Evolutionary conservation across 768 basidiomycete genomes (phyloP), one percentile per base, ranked within the genome.

Genomic region (Russula abietina): DNA sequence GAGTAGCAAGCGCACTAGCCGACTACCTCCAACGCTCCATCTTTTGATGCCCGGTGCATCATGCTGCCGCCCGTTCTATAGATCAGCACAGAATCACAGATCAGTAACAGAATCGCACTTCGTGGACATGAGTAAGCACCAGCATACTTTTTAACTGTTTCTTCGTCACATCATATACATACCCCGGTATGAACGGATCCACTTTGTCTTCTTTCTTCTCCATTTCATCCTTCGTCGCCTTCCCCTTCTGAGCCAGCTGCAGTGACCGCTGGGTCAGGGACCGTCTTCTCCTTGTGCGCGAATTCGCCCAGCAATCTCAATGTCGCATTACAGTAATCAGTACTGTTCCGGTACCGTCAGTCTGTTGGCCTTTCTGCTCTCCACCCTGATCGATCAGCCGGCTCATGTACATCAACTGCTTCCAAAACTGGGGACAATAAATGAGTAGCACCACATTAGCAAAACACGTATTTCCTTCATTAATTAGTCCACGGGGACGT

Each of bases 391-490:
- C n/a, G 22, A 75, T 66, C 59, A 86, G 71, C 68, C 78, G 80
- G 30, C 83, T 87, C 2, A 98, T 76, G 64, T 89, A 86, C 22
- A 75, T 76, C 70, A 98, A 88, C 38, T 97, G 74, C 49, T 79
- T 79, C 70, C 86, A 85, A 73, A 98, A 98, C 1, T 89, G 91
- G n/a, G 83, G 80, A 68, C 89, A 93, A 73, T 93, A 95, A 0
- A 95, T 82, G 32, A 99, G 79, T 1, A 89, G 83, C 28, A 97
- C 90, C 0, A 93, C 86, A 70, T 98, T 98, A 33, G 93, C 94
- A 71, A 97, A 99, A 73, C 96, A 99, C 86, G 97, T 87, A 74
- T 98, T 98, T 0, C 96, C 95, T 1, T 84, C 88, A 74, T 98
- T 98, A 67, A 98, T 79, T 53, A 99, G 76, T 5, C 96, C 94